These are phyloP conservation scores for Boletus rufocinnamomeus DNA, from an alignment of 768 basidiomycete genomes.

Conservation along the genomic window DNA sequence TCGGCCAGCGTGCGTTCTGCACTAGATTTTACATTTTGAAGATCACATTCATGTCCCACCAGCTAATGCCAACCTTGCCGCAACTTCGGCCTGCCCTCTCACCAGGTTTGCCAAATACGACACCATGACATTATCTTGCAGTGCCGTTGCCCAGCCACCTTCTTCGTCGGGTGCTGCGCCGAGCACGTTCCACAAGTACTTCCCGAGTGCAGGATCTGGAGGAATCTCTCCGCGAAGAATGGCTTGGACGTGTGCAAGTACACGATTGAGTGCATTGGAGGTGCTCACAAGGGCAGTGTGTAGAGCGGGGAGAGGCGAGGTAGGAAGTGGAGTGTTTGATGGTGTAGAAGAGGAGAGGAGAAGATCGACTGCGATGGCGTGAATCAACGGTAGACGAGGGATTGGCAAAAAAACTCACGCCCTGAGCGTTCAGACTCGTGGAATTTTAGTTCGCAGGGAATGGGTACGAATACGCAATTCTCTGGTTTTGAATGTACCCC, in stretches of 20 bases:
- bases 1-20: background rate
- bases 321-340: constrained; percentile 36
- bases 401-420: constrained; percentile 50
- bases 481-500: constrained; percentile 89
- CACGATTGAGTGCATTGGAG: constrained; percentile 78
- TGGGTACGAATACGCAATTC: constrained; percentile 92
- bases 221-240: constrained; percentile 77
- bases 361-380: constrained; percentile 66
- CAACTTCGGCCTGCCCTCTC: constrained; percentile 90
- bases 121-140: constrained; percentile 94
- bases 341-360: constrained; percentile 57
- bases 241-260: constrained; percentile 79
- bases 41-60: constrained; percentile 34
- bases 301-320: constrained; percentile 60
- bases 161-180: constrained; percentile 73
- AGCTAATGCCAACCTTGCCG: constrained; percentile 80
- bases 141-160: constrained; percentile 69
- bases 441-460: constrained; percentile 85
- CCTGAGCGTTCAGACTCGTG: constrained; percentile 84
- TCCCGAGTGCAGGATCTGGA: constrained; percentile 83
- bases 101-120: constrained; percentile 93
- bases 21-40: constrained; percentile 9
- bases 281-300: constrained; percentile 62
- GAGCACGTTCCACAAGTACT: constrained; percentile 89
- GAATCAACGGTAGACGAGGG: constrained; percentile 4